Evolutionary conservation across 2,329 filamentous ascomycete species (phyloP).

Genomic region (Venturia asperata): DNA sequence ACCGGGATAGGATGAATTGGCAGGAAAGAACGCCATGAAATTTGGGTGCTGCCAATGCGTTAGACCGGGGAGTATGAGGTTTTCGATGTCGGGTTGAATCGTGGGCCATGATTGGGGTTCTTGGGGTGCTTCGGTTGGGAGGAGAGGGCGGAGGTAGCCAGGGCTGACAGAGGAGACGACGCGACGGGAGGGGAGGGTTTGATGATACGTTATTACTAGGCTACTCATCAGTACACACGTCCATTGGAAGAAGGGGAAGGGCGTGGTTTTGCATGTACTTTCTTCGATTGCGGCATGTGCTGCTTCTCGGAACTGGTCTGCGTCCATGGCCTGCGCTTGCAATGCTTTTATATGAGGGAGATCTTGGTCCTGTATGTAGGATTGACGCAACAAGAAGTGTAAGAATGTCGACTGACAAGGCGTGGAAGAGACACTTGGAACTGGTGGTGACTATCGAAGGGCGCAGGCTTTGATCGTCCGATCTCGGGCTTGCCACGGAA

Average conservation of each 20-base stretch:
- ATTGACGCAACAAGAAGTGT: not conserved
- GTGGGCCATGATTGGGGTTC: constrained; percentile 65
- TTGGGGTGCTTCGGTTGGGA: constrained; percentile 60
- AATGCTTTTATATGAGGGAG: not conserved
- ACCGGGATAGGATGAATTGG: constrained; percentile 70
- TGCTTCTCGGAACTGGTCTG: constrained; percentile 67
- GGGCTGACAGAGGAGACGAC: constrained; percentile 75
- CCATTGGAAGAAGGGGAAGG: not conserved
- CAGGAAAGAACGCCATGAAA: constrained; percentile 94
- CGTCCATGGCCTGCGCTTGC: constrained; percentile 56
- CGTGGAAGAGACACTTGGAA: not conserved
- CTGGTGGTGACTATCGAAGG: not conserved
- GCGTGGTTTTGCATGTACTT: constrained; percentile 48
- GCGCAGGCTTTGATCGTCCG: not conserved
- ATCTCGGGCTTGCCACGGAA: not conserved
- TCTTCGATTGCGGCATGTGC: constrained; percentile 75
- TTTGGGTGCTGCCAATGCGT: constrained; percentile 94
- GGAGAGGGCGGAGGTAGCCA: constrained; percentile 74
- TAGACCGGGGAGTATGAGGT: constrained; percentile 81
- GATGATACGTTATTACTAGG: constrained; percentile 75
- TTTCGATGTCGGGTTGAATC: constrained; percentile 77
- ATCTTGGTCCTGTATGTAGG: not conserved
- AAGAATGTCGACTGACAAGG: not conserved
- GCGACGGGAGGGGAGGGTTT: constrained; percentile 59
- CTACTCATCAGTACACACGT: constrained; percentile 12